Percentiles rank a stretch among this genome's conserved stretches.
These are phyloP conservation scores for Xenoacremonium recifei DNA, from an alignment of 2,329 filamentous ascomycete species.

Conservation along the genomic window DNA sequence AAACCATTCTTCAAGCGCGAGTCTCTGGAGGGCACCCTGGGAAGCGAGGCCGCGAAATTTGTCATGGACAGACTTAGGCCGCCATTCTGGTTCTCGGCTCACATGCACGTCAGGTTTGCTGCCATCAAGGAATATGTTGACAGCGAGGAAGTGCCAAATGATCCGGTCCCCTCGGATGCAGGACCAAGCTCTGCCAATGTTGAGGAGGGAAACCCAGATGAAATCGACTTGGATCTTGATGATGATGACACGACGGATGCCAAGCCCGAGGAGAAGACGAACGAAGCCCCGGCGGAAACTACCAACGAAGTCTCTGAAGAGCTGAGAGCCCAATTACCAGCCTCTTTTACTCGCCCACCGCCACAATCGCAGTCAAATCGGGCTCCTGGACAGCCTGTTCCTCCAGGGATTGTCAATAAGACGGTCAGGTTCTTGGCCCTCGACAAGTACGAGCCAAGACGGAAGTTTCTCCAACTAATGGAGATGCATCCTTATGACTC, in stretches of 20 bases:
- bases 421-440: constrained; percentile 82
- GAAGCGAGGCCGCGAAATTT: constrained; percentile 75
- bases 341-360: constrained; percentile 60
- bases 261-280: constrained; percentile 3
- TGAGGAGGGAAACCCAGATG: constrained; percentile 56
- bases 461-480: constrained; percentile 79
- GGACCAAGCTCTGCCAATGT: constrained; percentile 3
- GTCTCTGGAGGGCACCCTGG: constrained; percentile 71
- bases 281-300: constrained; percentile 10
- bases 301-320: constrained; percentile 53
- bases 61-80: constrained; percentile 82
- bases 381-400: constrained; percentile 61
- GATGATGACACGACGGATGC: constrained; percentile 40
- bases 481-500: constrained; percentile 54
- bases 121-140: constrained; percentile 60
- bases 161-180: constrained; percentile 8
- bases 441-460: constrained; percentile 82
- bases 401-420: constrained; percentile 72
- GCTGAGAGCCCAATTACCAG: constrained; percentile 72
- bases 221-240: constrained; percentile 68
- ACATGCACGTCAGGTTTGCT: constrained; percentile 85
- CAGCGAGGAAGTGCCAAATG: constrained; percentile 32
- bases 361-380: constrained; percentile 31
- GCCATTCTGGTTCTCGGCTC: constrained; percentile 87
- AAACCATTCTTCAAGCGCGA: constrained; percentile 78